Evolutionary conservation across 148 eudicot species (phyloP).

Genomic region (Rhododendron griersonianum): DNA sequence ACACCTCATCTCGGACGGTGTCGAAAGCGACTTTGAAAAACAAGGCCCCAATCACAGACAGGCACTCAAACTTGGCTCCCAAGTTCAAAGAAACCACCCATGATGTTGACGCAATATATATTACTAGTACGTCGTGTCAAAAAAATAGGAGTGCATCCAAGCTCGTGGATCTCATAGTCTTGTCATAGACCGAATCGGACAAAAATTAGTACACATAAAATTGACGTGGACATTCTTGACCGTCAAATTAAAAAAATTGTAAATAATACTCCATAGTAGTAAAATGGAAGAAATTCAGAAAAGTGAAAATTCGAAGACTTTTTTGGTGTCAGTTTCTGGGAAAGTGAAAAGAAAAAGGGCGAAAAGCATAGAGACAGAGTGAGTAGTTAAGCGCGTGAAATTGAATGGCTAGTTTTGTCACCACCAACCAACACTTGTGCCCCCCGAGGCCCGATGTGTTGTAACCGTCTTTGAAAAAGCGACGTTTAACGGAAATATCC

Average conservation of each 20-base stretch:
- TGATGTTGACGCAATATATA: background rate
- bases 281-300: too few species aligned
- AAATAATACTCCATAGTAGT: too few species aligned
- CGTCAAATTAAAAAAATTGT: background rate
- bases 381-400: background rate
- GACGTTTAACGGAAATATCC: background rate
- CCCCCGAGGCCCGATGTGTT: background rate
- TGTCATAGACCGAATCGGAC: too few species aligned
- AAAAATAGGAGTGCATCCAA: too few species aligned
- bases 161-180: too few species aligned
- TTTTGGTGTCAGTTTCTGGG: background rate
- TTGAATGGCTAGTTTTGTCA: background rate
- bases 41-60: background rate
- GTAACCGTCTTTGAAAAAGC: conserved; percentile 1
- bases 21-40: background rate
- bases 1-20: background rate
- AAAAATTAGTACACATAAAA: too few species aligned
- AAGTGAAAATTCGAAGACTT: background rate
- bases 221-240: too few species aligned
- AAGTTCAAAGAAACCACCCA: background rate
- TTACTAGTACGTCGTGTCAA: background rate
- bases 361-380: background rate
- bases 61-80: background rate
- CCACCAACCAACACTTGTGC: background rate
- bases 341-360: background rate